Evolutionary conservation across 768 basidiomycete species (phyloP).

Genomic region (Russula earlei): DNA sequence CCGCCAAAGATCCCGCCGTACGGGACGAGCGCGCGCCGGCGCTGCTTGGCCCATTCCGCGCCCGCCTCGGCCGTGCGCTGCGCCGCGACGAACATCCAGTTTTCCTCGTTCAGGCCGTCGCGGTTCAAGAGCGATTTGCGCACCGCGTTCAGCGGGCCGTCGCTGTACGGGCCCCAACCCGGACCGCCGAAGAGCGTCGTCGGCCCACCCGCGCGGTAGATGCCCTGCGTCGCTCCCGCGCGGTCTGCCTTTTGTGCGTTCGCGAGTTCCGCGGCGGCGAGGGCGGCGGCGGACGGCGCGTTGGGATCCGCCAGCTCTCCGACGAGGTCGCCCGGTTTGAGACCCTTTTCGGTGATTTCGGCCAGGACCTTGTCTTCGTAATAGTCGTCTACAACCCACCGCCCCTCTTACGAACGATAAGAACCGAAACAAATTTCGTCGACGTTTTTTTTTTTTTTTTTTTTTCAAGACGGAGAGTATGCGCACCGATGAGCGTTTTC

Average conservation of each 20-base stretch:
- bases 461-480: not conserved
- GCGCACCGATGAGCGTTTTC: conserved; percentile 77
- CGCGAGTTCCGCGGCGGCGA: conserved; percentile 34
- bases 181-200: conserved; percentile 84
- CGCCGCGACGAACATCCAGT: conserved; percentile 87
- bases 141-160: conserved; percentile 77
- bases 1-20: conserved; percentile 40
- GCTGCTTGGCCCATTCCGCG: conserved; percentile 50
- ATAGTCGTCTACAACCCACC: conserved; percentile 93
- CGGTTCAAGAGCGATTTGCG: conserved; percentile 68
- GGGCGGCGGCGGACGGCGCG: conserved; percentile 44
- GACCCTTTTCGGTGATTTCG: conserved; percentile 71
- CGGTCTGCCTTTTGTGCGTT: conserved; percentile 34
- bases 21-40: conserved; percentile 43
- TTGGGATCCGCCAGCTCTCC: conserved; percentile 62
- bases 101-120: conserved; percentile 79
- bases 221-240: conserved; percentile 44
- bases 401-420: conserved; percentile 50
- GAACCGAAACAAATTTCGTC: no score
- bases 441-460: not conserved
- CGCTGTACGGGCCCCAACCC: conserved; percentile 83
- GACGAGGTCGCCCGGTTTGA: conserved; percentile 74
- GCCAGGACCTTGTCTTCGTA: conserved; percentile 77
- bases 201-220: conserved; percentile 86
- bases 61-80: conserved; percentile 54